Base-by-base conservation (phyloP, 208 protist species). In the Wallacemonas rigidus region DNA sequence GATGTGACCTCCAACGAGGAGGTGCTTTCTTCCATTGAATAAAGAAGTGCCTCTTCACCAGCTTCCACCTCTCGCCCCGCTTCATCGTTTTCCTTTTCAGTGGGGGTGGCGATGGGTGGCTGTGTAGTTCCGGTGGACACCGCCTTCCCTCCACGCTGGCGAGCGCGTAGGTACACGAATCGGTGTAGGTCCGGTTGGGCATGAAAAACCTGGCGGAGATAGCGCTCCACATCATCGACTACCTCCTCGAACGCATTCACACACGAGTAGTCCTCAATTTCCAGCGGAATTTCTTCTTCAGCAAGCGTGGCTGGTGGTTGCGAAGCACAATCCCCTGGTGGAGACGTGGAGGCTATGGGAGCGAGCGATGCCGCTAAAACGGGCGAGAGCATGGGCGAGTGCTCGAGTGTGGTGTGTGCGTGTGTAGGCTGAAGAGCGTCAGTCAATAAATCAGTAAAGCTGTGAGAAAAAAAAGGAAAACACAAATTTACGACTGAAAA, bases 181-280 rank as follows among this genome's bases (percentile, higher is more conserved):
- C 71, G 67, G 41, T 79, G 75, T 45, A 91, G 63, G 43, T 83
- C 81, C 5, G 71, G 67, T 36, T 76, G 71, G 1, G 71, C 67
- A 43, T 80, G 77, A 56, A 91, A 88, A 26, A 85, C 71, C 11
- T 79, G 26, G 4, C 81, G 63, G 35, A 93, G 55, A 62, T 87
- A 90, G 7, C 64, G 77, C 65, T 91, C 83, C 38, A 94, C 82
- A 14, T 80, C 69, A 7, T 79, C 68, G 26, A 94, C 84, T 63
- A 83, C 64, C 36, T 77, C 71, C 68, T 94, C 86, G 69, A 94
- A 94, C 43, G 57, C 75, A 43, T 85, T 94, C 36, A 78, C 80
- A 63, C 86, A 94, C 15, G 86, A 90, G 78, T 88, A 94, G 74
- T 94, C 89, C 38, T 84, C 72, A 69, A 94, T 91, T 53, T 86